Conservation (phyloP, 1,139 yeast genomes). For the Kazachstania sp. region DNA sequence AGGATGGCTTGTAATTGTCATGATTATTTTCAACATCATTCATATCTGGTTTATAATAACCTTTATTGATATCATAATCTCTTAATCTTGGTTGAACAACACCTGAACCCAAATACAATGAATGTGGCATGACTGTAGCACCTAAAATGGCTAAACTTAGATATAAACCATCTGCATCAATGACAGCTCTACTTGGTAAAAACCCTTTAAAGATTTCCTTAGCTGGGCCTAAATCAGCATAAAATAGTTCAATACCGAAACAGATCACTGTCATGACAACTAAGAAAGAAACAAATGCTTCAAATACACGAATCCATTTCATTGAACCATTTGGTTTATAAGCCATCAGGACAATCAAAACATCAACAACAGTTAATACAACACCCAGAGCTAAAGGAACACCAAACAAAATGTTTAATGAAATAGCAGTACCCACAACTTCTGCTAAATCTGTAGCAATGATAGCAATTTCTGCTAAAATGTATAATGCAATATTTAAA, state of each 20-base stretch:
- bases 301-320: constrained; percentile 59
- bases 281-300: constrained; percentile 51
- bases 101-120: constrained; percentile 65
- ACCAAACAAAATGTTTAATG: constrained; percentile 58
- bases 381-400: constrained; percentile 64
- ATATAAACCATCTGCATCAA: constrained; percentile 52
- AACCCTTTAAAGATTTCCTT: constrained; percentile 44
- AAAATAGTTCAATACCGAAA: constrained; percentile 52
- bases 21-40: constrained; percentile 28
- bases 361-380: constrained; percentile 62
- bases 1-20: constrained; percentile 50
- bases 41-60: constrained; percentile 33
- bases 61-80: constrained; percentile 51
- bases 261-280: constrained; percentile 61
- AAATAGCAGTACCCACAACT: constrained; percentile 73
- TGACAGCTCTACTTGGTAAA: constrained; percentile 49
- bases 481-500: constrained; percentile 49
- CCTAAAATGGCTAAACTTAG: constrained; percentile 69
- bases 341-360: constrained; percentile 55
- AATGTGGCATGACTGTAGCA: constrained; percentile 80
- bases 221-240: constrained; percentile 37
- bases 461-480: constrained; percentile 64
- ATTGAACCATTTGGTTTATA: constrained; percentile 65
- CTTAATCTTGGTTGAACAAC: constrained; percentile 65
- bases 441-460: constrained; percentile 78